Evolutionary conservation across 495 filamentous ascomycete species (phyloP).

Genomic region (Xylaria sp.): DNA sequence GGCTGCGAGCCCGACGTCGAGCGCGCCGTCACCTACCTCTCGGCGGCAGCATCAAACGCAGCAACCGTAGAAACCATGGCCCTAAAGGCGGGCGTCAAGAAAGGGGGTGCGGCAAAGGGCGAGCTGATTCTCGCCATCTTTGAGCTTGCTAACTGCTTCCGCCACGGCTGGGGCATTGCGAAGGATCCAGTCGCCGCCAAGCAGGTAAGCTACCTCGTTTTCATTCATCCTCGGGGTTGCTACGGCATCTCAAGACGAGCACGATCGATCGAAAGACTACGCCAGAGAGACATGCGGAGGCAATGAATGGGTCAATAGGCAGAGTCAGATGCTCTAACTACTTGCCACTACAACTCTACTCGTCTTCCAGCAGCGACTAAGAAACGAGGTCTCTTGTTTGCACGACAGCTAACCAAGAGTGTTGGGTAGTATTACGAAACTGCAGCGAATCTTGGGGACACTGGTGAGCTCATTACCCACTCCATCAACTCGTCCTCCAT

Average conservation of each 20-base stretch:
- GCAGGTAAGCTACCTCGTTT: conserved; percentile 48
- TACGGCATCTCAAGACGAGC: conserved; percentile 4
- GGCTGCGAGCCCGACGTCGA: conserved; percentile 76
- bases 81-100: conserved; percentile 83
- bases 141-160: conserved; percentile 93
- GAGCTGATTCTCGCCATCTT: conserved; percentile 98
- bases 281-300: background rate
- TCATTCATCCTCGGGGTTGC: conserved; percentile 2
- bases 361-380: conserved; percentile 13
- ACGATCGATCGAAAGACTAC: background rate
- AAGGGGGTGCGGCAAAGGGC: conserved; percentile 93
- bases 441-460: conserved; percentile 93
- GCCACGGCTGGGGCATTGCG: conserved; percentile 92
- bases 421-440: conserved; percentile 89
- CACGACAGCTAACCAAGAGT: conserved; percentile 37
- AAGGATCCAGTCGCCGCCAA: conserved; percentile 88
- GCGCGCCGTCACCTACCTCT: conserved; percentile 81
- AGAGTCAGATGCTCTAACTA: conserved; percentile 10
- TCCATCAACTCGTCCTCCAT: conserved; percentile 26
- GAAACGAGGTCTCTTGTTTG: conserved; percentile 31
- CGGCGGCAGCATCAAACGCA: conserved; percentile 88
- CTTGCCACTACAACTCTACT: conserved; percentile 7
- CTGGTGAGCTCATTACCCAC: conserved; percentile 53
- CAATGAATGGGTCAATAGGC: conserved; percentile 15
- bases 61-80: conserved; percentile 85